Evolutionary conservation across 1,284 basidiomycete genomes (phyloP).

Genomic region (Hemileia vastatrix): DNA sequence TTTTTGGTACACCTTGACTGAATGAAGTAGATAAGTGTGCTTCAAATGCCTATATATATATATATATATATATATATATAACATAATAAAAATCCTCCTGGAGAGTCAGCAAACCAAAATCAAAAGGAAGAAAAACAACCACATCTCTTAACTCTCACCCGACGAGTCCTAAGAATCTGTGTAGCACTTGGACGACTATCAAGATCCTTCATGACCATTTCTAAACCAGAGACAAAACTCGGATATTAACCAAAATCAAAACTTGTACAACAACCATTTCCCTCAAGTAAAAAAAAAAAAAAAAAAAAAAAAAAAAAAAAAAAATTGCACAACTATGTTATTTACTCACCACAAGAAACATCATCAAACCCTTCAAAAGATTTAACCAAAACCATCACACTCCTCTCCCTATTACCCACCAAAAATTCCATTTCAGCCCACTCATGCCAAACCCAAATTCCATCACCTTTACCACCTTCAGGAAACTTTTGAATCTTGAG

Average conservation of each 20-base stretch:
- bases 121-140: too few species aligned
- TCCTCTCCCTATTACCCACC: constrained; percentile 49
- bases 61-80: too few species aligned
- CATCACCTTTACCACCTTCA: constrained; percentile 25
- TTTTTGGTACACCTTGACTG: constrained; percentile 8
- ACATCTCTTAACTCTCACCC: too few species aligned
- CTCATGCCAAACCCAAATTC: constrained; percentile 59
- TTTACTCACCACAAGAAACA: constrained; percentile 4
- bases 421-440: constrained; percentile 87
- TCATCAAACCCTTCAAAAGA: constrained; percentile 14
- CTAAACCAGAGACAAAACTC: too few species aligned
- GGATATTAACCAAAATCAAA: too few species aligned
- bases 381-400: constrained; percentile 13
- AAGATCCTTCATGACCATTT: too few species aligned
- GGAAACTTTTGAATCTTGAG: constrained; percentile 34
- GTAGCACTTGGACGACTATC: constrained; percentile 25
- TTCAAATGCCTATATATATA: constrained; percentile 7
- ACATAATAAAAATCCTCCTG: too few species aligned
- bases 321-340: background rate
- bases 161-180: constrained; percentile 27
- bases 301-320: background rate
- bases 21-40: constrained; percentile 7
- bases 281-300: background rate
- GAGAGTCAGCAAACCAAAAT: too few species aligned
- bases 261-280: background rate